Conservation (phyloP, 208 protist genomes). For the Novymonas esmeraldas region DNA sequence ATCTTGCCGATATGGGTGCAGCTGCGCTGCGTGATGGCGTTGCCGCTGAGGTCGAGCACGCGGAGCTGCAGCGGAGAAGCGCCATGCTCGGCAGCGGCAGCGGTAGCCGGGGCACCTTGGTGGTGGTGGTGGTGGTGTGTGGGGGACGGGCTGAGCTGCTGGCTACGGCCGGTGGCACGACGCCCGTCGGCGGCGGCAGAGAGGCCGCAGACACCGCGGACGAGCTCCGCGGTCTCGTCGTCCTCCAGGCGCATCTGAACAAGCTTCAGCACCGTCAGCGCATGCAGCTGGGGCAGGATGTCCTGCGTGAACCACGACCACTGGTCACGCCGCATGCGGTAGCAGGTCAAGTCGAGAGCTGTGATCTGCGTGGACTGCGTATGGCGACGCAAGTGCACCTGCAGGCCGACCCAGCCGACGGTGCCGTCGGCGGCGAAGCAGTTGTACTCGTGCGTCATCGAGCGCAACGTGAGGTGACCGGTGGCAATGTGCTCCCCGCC, state of each 20-base stretch:
- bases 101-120: not conserved
- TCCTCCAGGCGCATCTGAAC: conserved; percentile 66
- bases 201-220: conserved; percentile 34
- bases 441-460: conserved; percentile 31
- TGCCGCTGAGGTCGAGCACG: conserved; percentile 74
- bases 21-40: conserved; percentile 66
- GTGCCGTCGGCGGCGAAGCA: conserved; percentile 18
- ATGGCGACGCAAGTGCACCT: conserved; percentile 42
- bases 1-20: conserved; percentile 66
- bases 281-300: conserved; percentile 58
- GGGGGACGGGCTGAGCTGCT: not conserved
- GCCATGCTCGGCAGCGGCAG: conserved; percentile 6
- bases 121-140: not conserved
- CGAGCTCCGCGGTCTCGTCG: conserved; percentile 43
- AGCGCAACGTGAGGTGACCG: conserved; percentile 25
- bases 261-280: conserved; percentile 49
- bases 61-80: conserved; percentile 38
- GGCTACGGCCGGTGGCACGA: conserved; percentile 1
- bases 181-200: conserved; percentile 3
- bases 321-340: conserved; percentile 44
- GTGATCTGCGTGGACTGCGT: conserved; percentile 43
- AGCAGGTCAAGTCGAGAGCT: conserved; percentile 54
- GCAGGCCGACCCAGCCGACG: conserved; percentile 44
- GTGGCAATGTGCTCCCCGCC: not conserved
- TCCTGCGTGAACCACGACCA: conserved; percentile 72